These are phyloP conservation scores for Cryptosporidium muris DNA, from an alignment of 169 alveolate genomes.

Conservation along the genomic window DNA sequence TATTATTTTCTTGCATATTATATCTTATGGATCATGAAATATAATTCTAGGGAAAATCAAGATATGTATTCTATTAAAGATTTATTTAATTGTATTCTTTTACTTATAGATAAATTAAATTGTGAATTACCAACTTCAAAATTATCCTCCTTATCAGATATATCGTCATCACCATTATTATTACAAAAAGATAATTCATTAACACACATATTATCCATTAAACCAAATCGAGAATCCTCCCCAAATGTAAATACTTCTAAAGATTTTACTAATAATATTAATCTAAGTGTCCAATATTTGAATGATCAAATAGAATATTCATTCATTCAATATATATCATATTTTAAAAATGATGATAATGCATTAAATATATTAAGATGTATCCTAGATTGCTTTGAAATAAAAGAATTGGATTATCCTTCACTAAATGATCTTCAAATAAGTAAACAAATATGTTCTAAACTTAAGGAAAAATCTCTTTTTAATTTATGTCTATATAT, in stretches of 20 bases:
- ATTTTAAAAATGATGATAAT: slow-evolving; percentile 22
- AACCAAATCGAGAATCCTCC: too few relatives aligned
- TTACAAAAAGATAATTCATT: too few relatives aligned
- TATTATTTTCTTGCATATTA: slow-evolving; percentile 29
- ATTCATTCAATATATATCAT: slow-evolving; percentile 19
- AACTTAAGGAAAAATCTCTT: slow-evolving; percentile 21
- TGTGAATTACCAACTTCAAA: background rate
- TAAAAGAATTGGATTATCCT: background rate
- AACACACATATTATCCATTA: too few relatives aligned
- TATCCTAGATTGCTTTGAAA: slow-evolving; percentile 4
- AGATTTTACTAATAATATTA: background rate
- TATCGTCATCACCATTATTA: too few relatives aligned
- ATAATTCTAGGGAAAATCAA: background rate
- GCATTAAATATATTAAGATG: slow-evolving; percentile 15
- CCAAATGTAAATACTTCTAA: background rate
- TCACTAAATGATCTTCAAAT: slow-evolving; percentile 7
- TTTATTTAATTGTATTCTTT: slow-evolving; percentile 14
- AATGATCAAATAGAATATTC: slow-evolving; percentile 25
- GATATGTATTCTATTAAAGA: background rate
- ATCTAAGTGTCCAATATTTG: background rate
- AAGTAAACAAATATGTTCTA: slow-evolving; percentile 10
- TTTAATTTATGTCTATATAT: slow-evolving; percentile 43
- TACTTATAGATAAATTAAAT: slow-evolving; percentile 13
- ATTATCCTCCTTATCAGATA: too few relatives aligned
- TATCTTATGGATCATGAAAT: slow-evolving; percentile 4